These are phyloP conservation scores for Colletotrichum orbiculare DNA, from an alignment of 2,329 filamentous ascomycete genomes.

Conservation along the genomic window DNA sequence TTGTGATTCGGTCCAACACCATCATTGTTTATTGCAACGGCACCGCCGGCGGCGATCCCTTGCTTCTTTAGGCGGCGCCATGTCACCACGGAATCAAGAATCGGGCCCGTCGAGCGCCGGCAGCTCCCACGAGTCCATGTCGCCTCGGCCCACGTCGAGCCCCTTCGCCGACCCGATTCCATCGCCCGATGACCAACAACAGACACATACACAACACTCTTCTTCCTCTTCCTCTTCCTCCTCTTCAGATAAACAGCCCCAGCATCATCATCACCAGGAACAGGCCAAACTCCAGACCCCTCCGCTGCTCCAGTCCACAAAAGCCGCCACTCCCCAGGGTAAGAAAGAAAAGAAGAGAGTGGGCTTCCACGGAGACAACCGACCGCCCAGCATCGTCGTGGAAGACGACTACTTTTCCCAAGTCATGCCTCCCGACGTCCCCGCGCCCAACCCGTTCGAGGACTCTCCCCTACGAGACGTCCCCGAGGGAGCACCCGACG, in stretches of 20 bases:
- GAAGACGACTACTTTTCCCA: conserved; percentile 35
- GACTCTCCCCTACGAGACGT: conserved; percentile 36
- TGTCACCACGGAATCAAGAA: conserved; percentile 21
- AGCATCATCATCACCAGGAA: not conserved
- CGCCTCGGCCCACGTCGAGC: conserved; percentile 3
- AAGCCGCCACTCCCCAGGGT: not conserved
- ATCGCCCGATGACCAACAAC: not conserved
- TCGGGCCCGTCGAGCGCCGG: conserved; percentile 22
- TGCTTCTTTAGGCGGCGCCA: conserved; percentile 12
- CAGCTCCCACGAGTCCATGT: not conserved
- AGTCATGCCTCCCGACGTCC: conserved; percentile 22
- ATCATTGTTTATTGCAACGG: not conserved
- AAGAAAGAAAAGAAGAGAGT: conserved; percentile 55
- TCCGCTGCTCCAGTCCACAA: conserved; percentile 13
- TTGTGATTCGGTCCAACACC: no score
- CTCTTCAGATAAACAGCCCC: conserved; percentile 2
- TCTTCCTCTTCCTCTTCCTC: not conserved
- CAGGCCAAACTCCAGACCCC: conserved; percentile 22
- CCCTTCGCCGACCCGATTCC: conserved; percentile 17
- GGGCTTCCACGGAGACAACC: conserved; percentile 41
- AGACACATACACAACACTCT: not conserved
- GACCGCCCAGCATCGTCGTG: conserved; percentile 46
- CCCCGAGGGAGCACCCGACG: conserved; percentile 50
- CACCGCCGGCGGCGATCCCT: conserved; percentile 19
- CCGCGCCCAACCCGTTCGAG: conserved; percentile 26